Base-by-base conservation (phyloP, 2,329 filamentous ascomycete species). In the Stylonectria norvegica region DNA sequence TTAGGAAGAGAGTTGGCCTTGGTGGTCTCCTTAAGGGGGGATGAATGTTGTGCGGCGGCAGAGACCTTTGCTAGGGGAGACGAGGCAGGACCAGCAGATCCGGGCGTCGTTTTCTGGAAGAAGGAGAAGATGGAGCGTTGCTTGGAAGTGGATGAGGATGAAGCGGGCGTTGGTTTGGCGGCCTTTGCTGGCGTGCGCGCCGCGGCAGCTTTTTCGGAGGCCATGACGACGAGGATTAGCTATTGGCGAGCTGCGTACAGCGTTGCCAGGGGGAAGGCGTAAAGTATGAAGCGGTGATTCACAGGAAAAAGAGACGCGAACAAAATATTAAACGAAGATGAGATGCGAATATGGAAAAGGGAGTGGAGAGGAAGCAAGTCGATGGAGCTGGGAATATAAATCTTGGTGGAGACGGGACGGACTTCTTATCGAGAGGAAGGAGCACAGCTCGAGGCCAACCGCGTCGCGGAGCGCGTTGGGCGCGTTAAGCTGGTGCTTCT, bases 121-220 rank as follows among this genome's bases (percentile, higher is more conserved):
- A 71, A 71, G 20, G 67, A 68, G 44, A 63, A 59, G 46, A 71
- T 71, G 29, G 66, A 69, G 37, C 62, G 62, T 45, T 71, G 68
- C 46, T 69, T 70, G 34, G 54, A 48, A 12, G 62, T 61, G 8
- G 64, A 63, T 15, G 64, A 60, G 9, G 64, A 64, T 15, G 64
- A 54, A 23, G 52, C 31, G 8, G 50, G 48, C 27, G 57, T 33
- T 28, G 53, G 45, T 38, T 61, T 65, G 28, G 55, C 45, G 17
- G 57, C 42, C 52, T 59, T 61, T 31, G 62, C 61, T 17, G 64
- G 64, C 40, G 64, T 67, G 41, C 61, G 58, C 30, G 60, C 60
- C 40, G 47, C 43, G 34, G 49, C 40, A 34, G 52, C 30, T 43
- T 53, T 56, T 32, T 64, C 58, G 40, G 50, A 53, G 11, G 57